These are phyloP conservation scores for Yamadazyma atlantica DNA, from an alignment of 1,139 yeast genomes.

Conservation along the genomic window DNA sequence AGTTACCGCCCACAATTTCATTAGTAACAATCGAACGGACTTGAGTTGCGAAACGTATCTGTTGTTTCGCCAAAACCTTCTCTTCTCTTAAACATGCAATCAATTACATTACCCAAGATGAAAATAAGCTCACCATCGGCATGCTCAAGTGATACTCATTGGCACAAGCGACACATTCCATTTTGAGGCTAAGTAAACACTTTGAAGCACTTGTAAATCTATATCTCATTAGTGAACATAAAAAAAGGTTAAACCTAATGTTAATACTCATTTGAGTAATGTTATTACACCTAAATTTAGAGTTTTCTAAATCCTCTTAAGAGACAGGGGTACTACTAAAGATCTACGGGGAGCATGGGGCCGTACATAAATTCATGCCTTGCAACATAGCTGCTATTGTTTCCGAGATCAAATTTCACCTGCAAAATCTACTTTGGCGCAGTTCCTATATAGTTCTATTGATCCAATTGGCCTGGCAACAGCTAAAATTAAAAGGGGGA, in stretches of 20 bases:
- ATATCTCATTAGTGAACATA: no score
- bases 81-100: not conserved
- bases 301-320: no score
- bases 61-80: not conserved
- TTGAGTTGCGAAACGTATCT: not conserved
- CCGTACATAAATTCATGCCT: not conserved
- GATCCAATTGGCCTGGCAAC: not conserved
- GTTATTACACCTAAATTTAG: no score
- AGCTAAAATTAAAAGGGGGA: not conserved
- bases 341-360: not conserved
- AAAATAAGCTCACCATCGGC: not conserved
- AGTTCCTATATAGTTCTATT: not conserved
- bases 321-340: no score
- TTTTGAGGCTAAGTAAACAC: no score
- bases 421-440: conserved; percentile 1
- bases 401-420: conserved; percentile 1
- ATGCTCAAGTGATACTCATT: no score
- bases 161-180: no score
- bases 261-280: no score
- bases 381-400: not conserved
- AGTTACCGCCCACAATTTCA: no score
- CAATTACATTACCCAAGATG: not conserved
- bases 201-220: no score
- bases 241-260: no score
- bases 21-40: no score